Evolutionary conservation across 495 filamentous ascomycete species (phyloP).

Genomic region (Amphirosellinia nigrospora): DNA sequence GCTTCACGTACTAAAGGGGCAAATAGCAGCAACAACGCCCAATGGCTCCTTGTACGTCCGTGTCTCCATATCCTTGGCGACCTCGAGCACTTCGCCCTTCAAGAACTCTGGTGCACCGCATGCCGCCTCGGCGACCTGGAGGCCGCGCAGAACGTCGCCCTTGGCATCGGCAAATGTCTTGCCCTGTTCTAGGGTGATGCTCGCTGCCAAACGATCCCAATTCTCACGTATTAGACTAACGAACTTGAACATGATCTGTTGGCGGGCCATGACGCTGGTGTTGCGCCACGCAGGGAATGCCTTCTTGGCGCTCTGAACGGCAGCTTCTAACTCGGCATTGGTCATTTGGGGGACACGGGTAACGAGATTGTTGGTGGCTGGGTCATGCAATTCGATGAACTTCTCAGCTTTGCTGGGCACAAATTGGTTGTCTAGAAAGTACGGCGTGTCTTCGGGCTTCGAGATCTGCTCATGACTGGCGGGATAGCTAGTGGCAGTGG

Average conservation of each 20-base stretch:
- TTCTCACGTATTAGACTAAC: conserved; percentile 87
- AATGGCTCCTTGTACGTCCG: conserved; percentile 90
- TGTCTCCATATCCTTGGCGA: conserved; percentile 99
- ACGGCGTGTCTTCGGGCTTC: conserved; percentile 78
- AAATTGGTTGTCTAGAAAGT: conserved; percentile 93
- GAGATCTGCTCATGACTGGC: conserved; percentile 81
- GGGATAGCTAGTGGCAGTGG: conserved; percentile 73
- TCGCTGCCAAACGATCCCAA: conserved; percentile 94
- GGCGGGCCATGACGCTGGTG: conserved; percentile 81
- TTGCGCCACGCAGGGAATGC: conserved; percentile 89
- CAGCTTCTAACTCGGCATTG: conserved; percentile 84
- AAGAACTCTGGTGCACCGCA: conserved; percentile 94
- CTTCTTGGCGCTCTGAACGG: conserved; percentile 84
- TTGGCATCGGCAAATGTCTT: conserved; percentile 97
- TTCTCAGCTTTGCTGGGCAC: conserved; percentile 72
- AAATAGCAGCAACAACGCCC: conserved; percentile 95
- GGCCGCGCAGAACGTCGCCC: conserved; percentile 91
- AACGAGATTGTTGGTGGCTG: conserved; percentile 96
- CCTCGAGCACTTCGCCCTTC: conserved; percentile 93
- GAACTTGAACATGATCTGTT: conserved; percentile 98
- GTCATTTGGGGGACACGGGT: conserved; percentile 98
- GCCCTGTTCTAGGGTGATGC: conserved; percentile 96
- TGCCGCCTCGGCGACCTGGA: conserved; percentile 96
- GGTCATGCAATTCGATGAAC: conserved; percentile 94
- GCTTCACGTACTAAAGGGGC: conserved; percentile 87